A percentile compares a stretch with the other conserved stretches of the same genome.
phyloP scores from a whole-genome alignment of 805 yeast genomes.

The Candida taoyuanica region DNA sequence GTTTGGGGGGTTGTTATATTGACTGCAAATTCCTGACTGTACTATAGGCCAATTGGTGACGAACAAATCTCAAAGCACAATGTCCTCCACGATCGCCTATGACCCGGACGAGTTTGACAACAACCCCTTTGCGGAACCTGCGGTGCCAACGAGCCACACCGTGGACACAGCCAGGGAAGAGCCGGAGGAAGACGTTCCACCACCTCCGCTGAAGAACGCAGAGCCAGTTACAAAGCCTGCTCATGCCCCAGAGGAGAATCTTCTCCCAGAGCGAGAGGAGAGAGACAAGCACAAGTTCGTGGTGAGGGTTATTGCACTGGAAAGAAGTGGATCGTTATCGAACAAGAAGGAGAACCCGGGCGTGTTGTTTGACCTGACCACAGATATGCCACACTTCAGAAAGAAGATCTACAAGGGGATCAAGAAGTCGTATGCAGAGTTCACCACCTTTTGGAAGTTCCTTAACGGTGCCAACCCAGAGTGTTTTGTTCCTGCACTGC shows the following conservation, averaged over 20 bases:
- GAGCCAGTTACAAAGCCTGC: constrained; percentile 1
- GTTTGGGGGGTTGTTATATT: not conserved
- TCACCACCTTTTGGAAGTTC: constrained; percentile 70
- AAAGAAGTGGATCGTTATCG: constrained; percentile 47
- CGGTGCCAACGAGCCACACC: constrained; percentile 1
- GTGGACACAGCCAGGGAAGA: not conserved
- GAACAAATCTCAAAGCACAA: constrained; percentile 12
- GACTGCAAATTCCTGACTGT: not conserved
- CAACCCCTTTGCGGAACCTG: constrained; percentile 56
- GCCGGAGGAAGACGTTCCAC: not conserved
- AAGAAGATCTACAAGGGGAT: constrained; percentile 65
- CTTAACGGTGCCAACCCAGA: constrained; percentile 80
- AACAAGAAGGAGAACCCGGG: constrained; percentile 76
- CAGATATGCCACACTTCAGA: constrained; percentile 73
- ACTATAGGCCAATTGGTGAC: not conserved
- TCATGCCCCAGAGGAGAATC: not conserved
- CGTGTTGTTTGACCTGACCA: constrained; percentile 61
- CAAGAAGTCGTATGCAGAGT: constrained; percentile 76
- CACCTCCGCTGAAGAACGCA: constrained; percentile 3
- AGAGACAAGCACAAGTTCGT: constrained; percentile 37
- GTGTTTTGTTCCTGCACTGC: constrained; percentile 88
- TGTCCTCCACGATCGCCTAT: constrained; percentile 43
- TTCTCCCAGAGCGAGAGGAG: constrained; percentile 26
- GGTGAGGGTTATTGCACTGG: constrained; percentile 63
- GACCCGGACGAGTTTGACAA: constrained; percentile 55